A percentile compares a stretch with the other conserved stretches of the same genome.
Conservation (phyloP, 2,329 filamentous ascomycete genomes). For the Aspergillus ruber region DNA sequence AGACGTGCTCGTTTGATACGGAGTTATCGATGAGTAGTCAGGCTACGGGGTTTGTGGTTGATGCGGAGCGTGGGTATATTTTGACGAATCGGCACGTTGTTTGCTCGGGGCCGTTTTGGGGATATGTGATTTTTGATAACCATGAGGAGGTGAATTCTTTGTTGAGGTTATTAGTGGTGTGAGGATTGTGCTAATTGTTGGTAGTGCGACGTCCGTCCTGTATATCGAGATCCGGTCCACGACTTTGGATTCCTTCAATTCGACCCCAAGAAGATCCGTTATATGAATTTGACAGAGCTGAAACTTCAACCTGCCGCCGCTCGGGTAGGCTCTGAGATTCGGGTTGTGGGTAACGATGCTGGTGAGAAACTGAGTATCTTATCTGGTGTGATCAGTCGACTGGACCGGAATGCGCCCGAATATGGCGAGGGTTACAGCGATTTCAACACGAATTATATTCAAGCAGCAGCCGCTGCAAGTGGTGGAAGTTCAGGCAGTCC, state of each 20-base stretch:
- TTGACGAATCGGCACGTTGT: conserved; percentile 90
- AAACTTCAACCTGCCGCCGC: conserved; percentile 79
- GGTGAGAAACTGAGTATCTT: conserved; percentile 97
- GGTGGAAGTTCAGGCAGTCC: conserved; percentile 98
- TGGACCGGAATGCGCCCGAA: conserved; percentile 94
- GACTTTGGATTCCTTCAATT: conserved; percentile 97
- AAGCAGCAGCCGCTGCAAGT: conserved; percentile 92
- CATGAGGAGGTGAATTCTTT: conserved; percentile 62
- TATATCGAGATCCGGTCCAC: conserved; percentile 96
- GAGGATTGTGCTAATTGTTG: conserved; percentile 1
- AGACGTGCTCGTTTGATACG: conserved; percentile 97
- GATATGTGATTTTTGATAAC: conserved; percentile 97
- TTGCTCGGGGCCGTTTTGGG: conserved; percentile 92
- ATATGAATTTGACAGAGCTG: conserved; percentile 82
- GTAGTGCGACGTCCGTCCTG: conserved; percentile 87
- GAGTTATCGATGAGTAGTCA: conserved; percentile 89
- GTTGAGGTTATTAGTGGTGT: background rate
- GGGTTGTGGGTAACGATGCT: conserved; percentile 96
- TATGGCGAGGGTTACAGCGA: conserved; percentile 98
- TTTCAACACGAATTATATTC: conserved; percentile 95
- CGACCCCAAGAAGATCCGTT: conserved; percentile 91
- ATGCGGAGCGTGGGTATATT: conserved; percentile 85
- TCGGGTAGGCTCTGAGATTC: conserved; percentile 81
- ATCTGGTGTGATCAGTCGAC: conserved; percentile 90
- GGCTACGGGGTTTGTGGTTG: conserved; percentile 95